phyloP scores from a whole-genome alignment of 108 stramenopile genomes.

The Cyclotella kingstonii region DNA sequence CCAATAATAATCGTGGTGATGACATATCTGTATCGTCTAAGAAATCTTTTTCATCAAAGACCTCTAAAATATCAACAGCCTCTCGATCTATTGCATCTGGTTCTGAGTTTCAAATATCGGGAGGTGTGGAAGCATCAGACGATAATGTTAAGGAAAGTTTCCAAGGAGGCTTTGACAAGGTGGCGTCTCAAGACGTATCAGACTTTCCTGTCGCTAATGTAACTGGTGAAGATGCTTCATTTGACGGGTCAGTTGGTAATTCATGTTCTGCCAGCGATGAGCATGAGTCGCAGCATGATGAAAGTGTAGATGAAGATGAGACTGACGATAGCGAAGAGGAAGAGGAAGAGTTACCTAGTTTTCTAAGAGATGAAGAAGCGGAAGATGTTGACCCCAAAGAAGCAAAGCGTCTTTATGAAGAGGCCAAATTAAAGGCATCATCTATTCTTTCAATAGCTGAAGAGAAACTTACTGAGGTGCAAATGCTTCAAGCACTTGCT shows the following conservation, averaged over 20 bases:
- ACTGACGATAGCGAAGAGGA: slow-evolving; percentile 29
- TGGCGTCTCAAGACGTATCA: neutral
- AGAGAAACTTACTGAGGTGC: slow-evolving; percentile 42
- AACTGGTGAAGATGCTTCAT: slow-evolving; percentile 25
- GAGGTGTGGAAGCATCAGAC: slow-evolving; percentile 12
- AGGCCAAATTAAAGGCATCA: slow-evolving; percentile 40
- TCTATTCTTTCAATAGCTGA: slow-evolving; percentile 44
- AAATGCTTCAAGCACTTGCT: slow-evolving; percentile 49
- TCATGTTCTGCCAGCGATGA: slow-evolving; percentile 21
- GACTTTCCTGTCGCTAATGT: slow-evolving; percentile 30
- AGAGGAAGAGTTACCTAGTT: slow-evolving; percentile 38
- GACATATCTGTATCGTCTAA: slow-evolving; percentile 13
- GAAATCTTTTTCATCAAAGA: slow-evolving; percentile 27
- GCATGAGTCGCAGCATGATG: slow-evolving; percentile 7
- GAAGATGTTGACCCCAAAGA: slow-evolving; percentile 38
- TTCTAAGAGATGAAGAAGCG: slow-evolving; percentile 33
- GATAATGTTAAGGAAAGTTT: neutral
- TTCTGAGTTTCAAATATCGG: slow-evolving; percentile 7
- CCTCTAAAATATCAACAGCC: slow-evolving; percentile 30
- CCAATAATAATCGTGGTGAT: slow-evolving; percentile 3
- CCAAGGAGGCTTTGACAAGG: too few relatives aligned
- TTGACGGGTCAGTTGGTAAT: slow-evolving; percentile 35
- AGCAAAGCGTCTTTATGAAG: slow-evolving; percentile 32
- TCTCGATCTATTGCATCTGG: slow-evolving; percentile 12
- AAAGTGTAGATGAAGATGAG: slow-evolving; percentile 12